Base-by-base conservation (phyloP, 805 yeast genomes). In the Spathaspora sp. region DNA sequence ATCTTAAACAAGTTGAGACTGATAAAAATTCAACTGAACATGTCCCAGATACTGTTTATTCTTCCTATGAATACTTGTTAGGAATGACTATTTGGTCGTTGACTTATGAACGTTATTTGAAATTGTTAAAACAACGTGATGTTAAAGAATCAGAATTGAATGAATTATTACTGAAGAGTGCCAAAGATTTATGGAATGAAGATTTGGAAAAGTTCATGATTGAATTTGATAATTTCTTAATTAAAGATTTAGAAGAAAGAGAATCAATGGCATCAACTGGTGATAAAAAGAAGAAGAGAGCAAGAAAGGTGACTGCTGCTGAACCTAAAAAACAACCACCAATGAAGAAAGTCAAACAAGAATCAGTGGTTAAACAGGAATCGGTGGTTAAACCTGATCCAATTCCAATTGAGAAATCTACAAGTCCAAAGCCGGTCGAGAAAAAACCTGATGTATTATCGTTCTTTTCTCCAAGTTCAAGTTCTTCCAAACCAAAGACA, bases 81-180 rank as follows among this genome's bases (percentile, higher is more conserved):
- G 96, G 94, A 49, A 88, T 94, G 97, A 82, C 91, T 35, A 85
- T 94, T 57, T 90, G 97, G 94, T 87, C 97, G 39, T 80, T 94
- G 63, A 93, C 99, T 0, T 79, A 78, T 52, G 99, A 94, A 69
- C 81, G 94, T 60, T 94, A 92, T 64, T 92, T 89, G 61, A 85
- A 81, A 58, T 73, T 94, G 57, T 72, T 91, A 60, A 77, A 78
- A 49, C 96, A 92, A 64, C 79, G 82, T 54, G 89, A 83, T 51
- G 85, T 75, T 23, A 86, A 85, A 61, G 93, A 90, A 64, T 73
- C 67, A 11, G 96, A 89, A 63, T 77, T 93, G 59, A 85, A 82
- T 44, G 65, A 62, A 0, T 75, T 94, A 58, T 77, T 91, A 58
- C 77, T 79, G 50, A 75, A 82, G 61, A 74, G 87, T 11, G 91